Conservation (phyloP, 2,329 filamentous ascomycete species). For the Rutstroemia sp. region DNA sequence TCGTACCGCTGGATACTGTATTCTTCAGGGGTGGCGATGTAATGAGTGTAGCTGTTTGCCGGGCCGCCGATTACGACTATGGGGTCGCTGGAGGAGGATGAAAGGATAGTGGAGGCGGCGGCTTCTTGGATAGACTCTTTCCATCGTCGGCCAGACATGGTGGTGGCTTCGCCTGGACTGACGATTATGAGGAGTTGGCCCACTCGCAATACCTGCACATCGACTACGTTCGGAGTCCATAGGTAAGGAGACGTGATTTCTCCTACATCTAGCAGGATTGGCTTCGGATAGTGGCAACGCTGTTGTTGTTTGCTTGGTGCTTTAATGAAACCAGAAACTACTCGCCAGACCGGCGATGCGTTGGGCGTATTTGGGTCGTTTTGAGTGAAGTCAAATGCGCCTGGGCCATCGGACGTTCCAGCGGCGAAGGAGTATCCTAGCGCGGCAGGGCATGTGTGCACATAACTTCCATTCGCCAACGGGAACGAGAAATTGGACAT, state of each 20-base stretch:
- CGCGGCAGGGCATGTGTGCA: slow-evolving; percentile 75
- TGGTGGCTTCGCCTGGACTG: slow-evolving; percentile 80
- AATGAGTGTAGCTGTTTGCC: slow-evolving; percentile 82
- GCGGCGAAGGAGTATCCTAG: slow-evolving; percentile 90
- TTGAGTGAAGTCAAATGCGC: slow-evolving; percentile 89
- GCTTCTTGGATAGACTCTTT: slow-evolving; percentile 59
- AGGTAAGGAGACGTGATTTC: slow-evolving; percentile 70
- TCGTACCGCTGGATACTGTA: slow-evolving; percentile 85
- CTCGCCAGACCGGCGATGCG: slow-evolving; percentile 61
- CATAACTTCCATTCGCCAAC: slow-evolving; percentile 63
- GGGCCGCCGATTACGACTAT: slow-evolving; percentile 82
- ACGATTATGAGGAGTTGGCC: slow-evolving; percentile 81
- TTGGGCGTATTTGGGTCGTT: slow-evolving; percentile 68
- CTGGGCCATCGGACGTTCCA: slow-evolving; percentile 86
- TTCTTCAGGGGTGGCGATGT: slow-evolving; percentile 70
- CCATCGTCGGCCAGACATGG: slow-evolving; percentile 89
- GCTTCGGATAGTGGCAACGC: slow-evolving; percentile 73
- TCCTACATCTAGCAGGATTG: slow-evolving; percentile 82
- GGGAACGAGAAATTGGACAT: slow-evolving; percentile 69
- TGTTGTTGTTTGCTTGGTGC: slow-evolving; percentile 62
- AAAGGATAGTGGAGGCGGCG: slow-evolving; percentile 34
- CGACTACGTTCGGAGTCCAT: slow-evolving; percentile 88
- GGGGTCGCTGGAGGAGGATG: slow-evolving; percentile 42
- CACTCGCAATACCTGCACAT: slow-evolving; percentile 77
- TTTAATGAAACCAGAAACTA: slow-evolving; percentile 67